phyloP scores from a whole-genome alignment of 257 asterid genomes.

The Solanum lycopersicoides region DNA sequence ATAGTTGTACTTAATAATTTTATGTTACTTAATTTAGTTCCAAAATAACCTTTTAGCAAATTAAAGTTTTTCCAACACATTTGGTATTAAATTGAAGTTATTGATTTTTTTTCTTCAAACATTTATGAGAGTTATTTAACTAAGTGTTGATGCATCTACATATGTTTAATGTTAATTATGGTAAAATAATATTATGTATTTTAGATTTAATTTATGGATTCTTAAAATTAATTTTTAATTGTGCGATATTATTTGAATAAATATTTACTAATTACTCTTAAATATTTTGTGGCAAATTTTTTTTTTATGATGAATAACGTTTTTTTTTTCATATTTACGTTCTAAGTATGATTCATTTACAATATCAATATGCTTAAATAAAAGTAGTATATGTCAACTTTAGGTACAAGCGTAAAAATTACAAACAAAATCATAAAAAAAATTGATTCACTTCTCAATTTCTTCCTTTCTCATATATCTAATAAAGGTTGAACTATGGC shows the following conservation, averaged over 20 bases:
- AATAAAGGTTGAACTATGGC: not conserved
- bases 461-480: not conserved
- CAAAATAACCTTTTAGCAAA: not conserved
- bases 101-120: not conserved
- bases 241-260: not conserved
- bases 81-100: not conserved
- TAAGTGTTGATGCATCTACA: not conserved
- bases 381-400: not conserved
- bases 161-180: no score
- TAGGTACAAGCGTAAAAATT: not conserved
- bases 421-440: not conserved
- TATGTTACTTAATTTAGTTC: not conserved
- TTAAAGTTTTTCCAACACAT: not conserved
- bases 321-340: not conserved
- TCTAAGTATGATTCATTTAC: not conserved
- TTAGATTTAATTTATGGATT: not conserved
- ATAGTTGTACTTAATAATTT: not conserved
- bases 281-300: not conserved
- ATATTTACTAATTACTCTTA: not conserved
- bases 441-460: not conserved
- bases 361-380: not conserved
- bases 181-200: no score
- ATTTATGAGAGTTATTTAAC: not conserved
- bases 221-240: not conserved
- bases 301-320: not conserved